Evolutionary conservation across 2,329 filamentous ascomycete species (phyloP).

Genomic region (Pseudopyricularia javanii): DNA sequence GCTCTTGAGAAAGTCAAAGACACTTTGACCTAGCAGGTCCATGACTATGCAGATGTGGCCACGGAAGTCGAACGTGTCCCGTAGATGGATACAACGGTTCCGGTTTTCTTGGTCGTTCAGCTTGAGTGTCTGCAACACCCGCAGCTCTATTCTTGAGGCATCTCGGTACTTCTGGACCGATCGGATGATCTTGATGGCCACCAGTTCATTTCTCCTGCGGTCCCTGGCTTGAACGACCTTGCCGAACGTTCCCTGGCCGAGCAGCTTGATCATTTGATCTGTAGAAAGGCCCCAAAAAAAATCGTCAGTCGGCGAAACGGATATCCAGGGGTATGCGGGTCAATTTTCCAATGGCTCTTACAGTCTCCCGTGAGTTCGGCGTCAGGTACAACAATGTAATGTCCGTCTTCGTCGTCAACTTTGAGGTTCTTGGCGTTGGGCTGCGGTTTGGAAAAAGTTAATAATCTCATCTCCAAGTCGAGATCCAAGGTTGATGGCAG

Average conservation of each 20-base stretch:
- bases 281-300: not conserved
- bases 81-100: slow-evolving; percentile 91
- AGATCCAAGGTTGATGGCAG: not conserved
- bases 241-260: slow-evolving; percentile 95
- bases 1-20: slow-evolving; percentile 95
- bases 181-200: slow-evolving; percentile 95
- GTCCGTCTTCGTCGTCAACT: slow-evolving; percentile 91
- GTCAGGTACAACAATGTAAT: slow-evolving; percentile 88
- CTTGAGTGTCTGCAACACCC: slow-evolving; percentile 82
- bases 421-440: slow-evolving; percentile 49
- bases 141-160: slow-evolving; percentile 85
- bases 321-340: slow-evolving; percentile 10
- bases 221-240: slow-evolving; percentile 95
- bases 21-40: slow-evolving; percentile 77
- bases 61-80: slow-evolving; percentile 93
- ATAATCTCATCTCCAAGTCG: not conserved
- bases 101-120: slow-evolving; percentile 85
- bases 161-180: slow-evolving; percentile 98
- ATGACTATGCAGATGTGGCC: slow-evolving; percentile 87
- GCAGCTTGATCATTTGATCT: slow-evolving; percentile 82
- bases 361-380: slow-evolving; percentile 80
- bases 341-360: slow-evolving; percentile 35
- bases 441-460: slow-evolving; percentile 13
- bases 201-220: slow-evolving; percentile 59
- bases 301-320: not conserved